phyloP scores from a whole-genome alignment of 192 early-diverging fungal species.

The Chytriomyces sp. region DNA sequence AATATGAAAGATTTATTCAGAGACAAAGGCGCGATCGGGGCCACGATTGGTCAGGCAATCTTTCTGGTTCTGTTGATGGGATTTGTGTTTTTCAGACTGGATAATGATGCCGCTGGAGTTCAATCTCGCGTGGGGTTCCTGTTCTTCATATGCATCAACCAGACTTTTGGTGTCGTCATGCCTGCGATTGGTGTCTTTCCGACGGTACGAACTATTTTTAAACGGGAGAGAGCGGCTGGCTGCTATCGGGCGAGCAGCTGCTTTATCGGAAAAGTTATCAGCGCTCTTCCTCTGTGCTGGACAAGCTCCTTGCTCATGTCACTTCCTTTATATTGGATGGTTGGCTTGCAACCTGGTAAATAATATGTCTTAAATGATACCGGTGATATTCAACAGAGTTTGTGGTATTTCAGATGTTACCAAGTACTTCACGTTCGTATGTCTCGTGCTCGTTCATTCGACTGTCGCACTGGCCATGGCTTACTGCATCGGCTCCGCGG shows the following conservation, averaged over 20 bases:
- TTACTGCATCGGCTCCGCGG: conserved; percentile 46
- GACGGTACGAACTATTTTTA: conserved; percentile 27
- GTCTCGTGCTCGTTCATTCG: conserved; percentile 36
- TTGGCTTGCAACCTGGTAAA: conserved; percentile 32
- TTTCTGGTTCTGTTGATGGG: conserved; percentile 57
- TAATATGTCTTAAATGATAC: neutral
- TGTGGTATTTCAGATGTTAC: neutral
- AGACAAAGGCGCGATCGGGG: conserved; percentile 49
- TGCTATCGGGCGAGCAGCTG: conserved; percentile 68
- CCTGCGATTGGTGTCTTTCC: conserved; percentile 52
- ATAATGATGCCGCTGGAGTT: conserved; percentile 25
- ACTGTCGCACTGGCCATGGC: conserved; percentile 42
- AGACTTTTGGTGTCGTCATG: conserved; percentile 64
- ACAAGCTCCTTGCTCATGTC: conserved; percentile 35
- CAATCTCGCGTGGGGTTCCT: conserved; percentile 25
- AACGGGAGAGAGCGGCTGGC: conserved; percentile 67
- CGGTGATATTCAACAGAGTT: neutral
- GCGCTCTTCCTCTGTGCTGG: conserved; percentile 47
- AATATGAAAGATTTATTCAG: conserved; percentile 48
- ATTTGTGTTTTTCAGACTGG: conserved; percentile 25
- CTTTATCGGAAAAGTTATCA: conserved; percentile 67
- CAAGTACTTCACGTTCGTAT: conserved; percentile 40
- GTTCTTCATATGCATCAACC: conserved; percentile 48
- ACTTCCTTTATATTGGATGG: conserved; percentile 45
- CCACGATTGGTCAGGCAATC: conserved; percentile 58